These are phyloP conservation scores for Alternaria ethzedia DNA, from an alignment of 2,329 filamentous ascomycete species.

Conservation along the genomic window DNA sequence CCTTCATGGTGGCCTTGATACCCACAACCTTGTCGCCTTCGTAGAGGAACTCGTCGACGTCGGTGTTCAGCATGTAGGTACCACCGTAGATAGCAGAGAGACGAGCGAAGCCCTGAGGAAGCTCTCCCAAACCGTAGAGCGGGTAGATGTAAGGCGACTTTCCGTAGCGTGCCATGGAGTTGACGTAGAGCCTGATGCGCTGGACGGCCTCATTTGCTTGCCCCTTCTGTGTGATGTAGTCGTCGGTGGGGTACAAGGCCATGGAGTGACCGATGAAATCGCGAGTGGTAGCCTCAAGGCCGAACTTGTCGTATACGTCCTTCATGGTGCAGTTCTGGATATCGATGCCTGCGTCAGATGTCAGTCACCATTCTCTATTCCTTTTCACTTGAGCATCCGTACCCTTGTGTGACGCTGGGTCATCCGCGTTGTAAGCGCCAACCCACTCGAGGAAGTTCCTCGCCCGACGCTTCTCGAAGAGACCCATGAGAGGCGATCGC, in stretches of 20 bases:
- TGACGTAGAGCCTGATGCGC: conserved; percentile 94
- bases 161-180: conserved; percentile 96
- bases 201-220: conserved; percentile 83
- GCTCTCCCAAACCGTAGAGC: conserved; percentile 93
- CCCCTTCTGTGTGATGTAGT: conserved; percentile 78
- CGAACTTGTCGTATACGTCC: conserved; percentile 98
- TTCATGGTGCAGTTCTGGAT: conserved; percentile 85
- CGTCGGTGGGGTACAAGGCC: conserved; percentile 91
- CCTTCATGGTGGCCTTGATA: conserved; percentile 97
- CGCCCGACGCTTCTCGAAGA: conserved; percentile 97
- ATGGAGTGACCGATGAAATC: conserved; percentile 99
- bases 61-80: conserved; percentile 99
- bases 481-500: conserved; percentile 90
- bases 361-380: background rate
- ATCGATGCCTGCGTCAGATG: conserved; percentile 68
- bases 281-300: conserved; percentile 84
- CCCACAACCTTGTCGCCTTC: conserved; percentile 85
- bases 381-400: conserved; percentile 31
- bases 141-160: conserved; percentile 99
- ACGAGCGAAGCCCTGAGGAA: conserved; percentile 96
- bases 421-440: conserved; percentile 80
- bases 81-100: conserved; percentile 98
- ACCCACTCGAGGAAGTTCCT: conserved; percentile 98
- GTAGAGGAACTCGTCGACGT: conserved; percentile 87
- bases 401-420: conserved; percentile 91